These are phyloP conservation scores for Dittrichia graveolens DNA, from an alignment of 129 eudicot species.

Conservation along the genomic window DNA sequence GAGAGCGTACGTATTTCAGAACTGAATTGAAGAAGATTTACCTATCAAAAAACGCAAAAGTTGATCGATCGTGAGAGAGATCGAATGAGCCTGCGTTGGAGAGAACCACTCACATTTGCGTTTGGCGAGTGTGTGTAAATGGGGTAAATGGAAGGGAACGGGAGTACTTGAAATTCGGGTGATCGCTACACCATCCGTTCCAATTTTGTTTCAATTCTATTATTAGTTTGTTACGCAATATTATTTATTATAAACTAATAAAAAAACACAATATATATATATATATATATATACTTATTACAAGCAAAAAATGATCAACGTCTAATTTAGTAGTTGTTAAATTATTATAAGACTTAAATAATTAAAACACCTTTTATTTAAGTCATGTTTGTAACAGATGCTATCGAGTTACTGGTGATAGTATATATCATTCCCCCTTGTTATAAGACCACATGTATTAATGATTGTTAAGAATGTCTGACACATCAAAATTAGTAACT, in stretches of 20 bases:
- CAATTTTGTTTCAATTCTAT: slow-evolving; percentile 24
- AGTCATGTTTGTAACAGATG: too few relatives aligned
- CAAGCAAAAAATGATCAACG: too few relatives aligned
- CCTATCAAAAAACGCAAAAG: slow-evolving; percentile 12
- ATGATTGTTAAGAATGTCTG: too few relatives aligned
- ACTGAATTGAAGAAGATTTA: neutral
- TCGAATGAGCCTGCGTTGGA: neutral
- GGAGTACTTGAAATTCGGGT: slow-evolving; percentile 31
- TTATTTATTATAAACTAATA: too few relatives aligned
- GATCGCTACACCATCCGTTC: slow-evolving; percentile 38
- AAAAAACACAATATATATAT: too few relatives aligned
- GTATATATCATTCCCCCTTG: too few relatives aligned
- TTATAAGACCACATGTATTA: too few relatives aligned
- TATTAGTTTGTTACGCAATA: slow-evolving; percentile 25
- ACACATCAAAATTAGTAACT: too few relatives aligned
- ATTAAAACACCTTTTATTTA: too few relatives aligned
- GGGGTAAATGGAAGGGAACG: slow-evolving; percentile 22
- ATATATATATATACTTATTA: neutral
- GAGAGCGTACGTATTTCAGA: neutral
- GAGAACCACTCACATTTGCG: neutral
- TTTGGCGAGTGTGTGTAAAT: slow-evolving; percentile 25
- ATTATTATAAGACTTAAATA: too few relatives aligned
- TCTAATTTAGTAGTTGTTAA: too few relatives aligned
- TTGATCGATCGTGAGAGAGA: slow-evolving; percentile 20
- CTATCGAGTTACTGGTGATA: too few relatives aligned